phyloP scores from a whole-genome alignment of 306 rosid species.

The Castanospermum australe region DNA sequence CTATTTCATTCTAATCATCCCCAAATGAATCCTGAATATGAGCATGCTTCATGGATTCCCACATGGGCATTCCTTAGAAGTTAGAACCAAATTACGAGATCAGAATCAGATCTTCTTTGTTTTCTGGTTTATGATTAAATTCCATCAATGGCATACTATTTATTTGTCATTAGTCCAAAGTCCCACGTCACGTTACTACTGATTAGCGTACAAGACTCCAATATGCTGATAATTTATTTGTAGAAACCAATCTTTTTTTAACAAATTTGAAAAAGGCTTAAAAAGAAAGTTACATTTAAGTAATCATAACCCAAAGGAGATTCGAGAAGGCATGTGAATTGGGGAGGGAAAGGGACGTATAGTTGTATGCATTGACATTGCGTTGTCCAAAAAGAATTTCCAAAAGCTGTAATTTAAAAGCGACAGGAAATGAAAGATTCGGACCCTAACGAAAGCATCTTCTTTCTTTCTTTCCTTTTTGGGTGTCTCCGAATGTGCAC shows the following conservation, averaged over 20 bases:
- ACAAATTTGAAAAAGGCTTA: too few species aligned
- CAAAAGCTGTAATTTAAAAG: background rate
- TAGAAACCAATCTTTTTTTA: too few species aligned
- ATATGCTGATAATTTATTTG: too few species aligned
- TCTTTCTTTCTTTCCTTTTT: background rate
- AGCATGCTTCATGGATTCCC: constrained; percentile 20
- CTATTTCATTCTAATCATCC: background rate
- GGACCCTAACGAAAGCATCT: constrained; percentile 22
- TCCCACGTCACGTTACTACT: background rate
- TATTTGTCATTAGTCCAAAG: background rate
- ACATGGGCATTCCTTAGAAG: constrained; percentile 6
- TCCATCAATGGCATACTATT: background rate
- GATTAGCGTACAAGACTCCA: background rate
- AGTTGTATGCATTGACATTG: background rate
- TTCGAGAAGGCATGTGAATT: background rate
- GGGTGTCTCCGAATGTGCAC: background rate
- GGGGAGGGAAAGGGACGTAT: background rate
- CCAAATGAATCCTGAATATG: background rate
- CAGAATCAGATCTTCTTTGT: background rate
- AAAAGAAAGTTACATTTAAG: background rate
- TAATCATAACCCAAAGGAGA: background rate
- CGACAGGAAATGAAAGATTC: constrained; percentile 20
- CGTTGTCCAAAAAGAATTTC: background rate
- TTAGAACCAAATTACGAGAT: background rate
- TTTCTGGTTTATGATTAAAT: background rate